phyloP scores from a whole-genome alignment of 192 early-diverging fungal species.

The Coemansia sp. region DNA sequence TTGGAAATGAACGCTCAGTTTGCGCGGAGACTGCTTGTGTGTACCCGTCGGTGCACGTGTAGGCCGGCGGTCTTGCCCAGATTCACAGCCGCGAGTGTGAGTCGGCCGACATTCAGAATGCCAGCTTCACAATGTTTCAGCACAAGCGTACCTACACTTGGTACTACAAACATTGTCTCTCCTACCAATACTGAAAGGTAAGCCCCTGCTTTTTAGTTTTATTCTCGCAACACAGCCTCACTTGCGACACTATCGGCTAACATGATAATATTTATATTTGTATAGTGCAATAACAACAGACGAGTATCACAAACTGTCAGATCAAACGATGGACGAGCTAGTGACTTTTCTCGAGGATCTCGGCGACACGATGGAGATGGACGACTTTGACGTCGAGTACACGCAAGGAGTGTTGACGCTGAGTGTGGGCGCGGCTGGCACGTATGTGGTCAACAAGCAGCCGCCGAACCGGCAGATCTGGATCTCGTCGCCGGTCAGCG shows the following conservation, averaged over 20 bases:
- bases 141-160: background rate
- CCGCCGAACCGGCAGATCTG: constrained; percentile 98
- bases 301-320: constrained; percentile 64
- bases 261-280: background rate
- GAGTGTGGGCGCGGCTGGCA: constrained; percentile 70
- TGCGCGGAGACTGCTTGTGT: background rate
- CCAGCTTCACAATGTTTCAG: background rate
- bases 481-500: constrained; percentile 89
- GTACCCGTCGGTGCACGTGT: background rate
- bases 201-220: background rate
- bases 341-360: constrained; percentile 74
- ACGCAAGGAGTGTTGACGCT: constrained; percentile 88
- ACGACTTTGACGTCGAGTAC: constrained; percentile 80
- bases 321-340: constrained; percentile 65
- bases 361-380: constrained; percentile 66
- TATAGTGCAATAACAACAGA: constrained; percentile 56
- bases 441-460: constrained; percentile 98
- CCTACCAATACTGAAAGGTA: background rate
- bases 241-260: background rate
- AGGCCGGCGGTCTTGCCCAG: background rate
- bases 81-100: background rate
- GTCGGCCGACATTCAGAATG: no score
- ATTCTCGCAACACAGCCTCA: background rate
- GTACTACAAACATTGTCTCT: background rate
- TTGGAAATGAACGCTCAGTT: background rate